Percentiles rank a stretch among this genome's conserved stretches.
Conservation (phyloP, 768 basidiomycete species). For the Nevesoporus exiguus region DNA sequence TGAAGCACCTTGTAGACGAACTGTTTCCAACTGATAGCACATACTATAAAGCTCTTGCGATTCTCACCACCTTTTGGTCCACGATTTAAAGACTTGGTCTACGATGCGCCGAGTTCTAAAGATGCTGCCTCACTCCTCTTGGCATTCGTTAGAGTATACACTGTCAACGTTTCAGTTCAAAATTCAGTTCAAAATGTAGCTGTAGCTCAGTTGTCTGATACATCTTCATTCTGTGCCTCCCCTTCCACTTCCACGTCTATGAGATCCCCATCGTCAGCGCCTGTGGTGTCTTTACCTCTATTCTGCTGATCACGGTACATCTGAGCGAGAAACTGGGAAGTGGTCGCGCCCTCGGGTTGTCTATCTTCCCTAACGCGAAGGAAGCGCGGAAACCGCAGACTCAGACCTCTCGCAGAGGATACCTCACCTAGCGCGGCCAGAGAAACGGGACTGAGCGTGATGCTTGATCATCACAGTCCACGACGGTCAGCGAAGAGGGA, state of each 20-base stretch:
- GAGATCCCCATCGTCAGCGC: conserved; percentile 57
- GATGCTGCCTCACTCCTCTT: background rate
- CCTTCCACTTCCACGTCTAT: conserved; percentile 47
- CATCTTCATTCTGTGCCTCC: conserved; percentile 29
- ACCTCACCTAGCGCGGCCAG: conserved; percentile 67
- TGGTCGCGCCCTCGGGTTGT: conserved; percentile 65
- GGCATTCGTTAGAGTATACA: background rate
- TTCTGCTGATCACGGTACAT: conserved; percentile 66
- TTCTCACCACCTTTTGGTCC: conserved; percentile 19
- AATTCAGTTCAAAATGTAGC: background rate
- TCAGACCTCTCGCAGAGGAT: conserved; percentile 61
- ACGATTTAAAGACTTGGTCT: background rate
- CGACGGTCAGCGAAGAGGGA: conserved; percentile 8
- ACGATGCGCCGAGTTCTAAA: background rate
- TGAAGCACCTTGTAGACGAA: conserved; percentile 25
- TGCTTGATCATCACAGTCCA: conserved; percentile 36
- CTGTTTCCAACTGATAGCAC: conserved; percentile 26
- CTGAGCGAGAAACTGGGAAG: conserved; percentile 61
- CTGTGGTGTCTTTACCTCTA: conserved; percentile 29
- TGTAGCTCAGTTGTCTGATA: conserved; percentile 23
- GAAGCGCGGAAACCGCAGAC: conserved; percentile 87
- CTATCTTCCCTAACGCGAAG: conserved; percentile 74
- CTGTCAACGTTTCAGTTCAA: background rate
- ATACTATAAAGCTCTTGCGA: conserved; percentile 27
- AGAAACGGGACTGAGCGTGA: conserved; percentile 85